These are phyloP conservation scores for Trichocladium uniseriatum DNA, from an alignment of 495 filamentous ascomycete genomes.

Conservation along the genomic window DNA sequence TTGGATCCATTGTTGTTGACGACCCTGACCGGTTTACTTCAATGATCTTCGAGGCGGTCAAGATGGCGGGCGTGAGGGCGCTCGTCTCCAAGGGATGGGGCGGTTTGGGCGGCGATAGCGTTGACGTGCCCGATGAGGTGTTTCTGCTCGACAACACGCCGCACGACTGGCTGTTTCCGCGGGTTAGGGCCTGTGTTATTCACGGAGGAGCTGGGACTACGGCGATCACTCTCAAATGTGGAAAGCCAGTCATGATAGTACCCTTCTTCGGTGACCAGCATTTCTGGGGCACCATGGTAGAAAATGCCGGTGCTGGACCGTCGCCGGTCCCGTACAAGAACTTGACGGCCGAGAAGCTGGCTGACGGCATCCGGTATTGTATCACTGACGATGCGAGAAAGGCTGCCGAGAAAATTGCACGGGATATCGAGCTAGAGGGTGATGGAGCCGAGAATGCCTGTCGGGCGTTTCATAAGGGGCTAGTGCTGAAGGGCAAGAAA, in stretches of 20 bases:
- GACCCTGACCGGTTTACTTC: conserved; percentile 52
- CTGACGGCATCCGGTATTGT: conserved; percentile 60
- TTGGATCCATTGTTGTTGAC: conserved; percentile 61
- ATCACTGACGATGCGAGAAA: conserved; percentile 47
- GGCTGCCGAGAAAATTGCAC: conserved; percentile 51
- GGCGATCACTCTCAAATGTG: conserved; percentile 54
- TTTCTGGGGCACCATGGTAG: conserved; percentile 75
- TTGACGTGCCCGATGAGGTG: conserved; percentile 47
- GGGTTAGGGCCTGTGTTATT: conserved; percentile 50
- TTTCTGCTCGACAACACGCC: conserved; percentile 58
- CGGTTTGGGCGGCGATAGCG: conserved; percentile 46
- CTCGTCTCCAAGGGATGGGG: conserved; percentile 61
- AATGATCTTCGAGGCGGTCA: conserved; percentile 54
- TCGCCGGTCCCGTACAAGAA: conserved; percentile 64
- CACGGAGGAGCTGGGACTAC: conserved; percentile 62
- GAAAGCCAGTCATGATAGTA: conserved; percentile 56
- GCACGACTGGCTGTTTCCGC: conserved; percentile 61
- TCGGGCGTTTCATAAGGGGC: conserved; percentile 54
- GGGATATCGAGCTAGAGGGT: conserved; percentile 56
- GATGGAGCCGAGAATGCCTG: conserved; percentile 68
- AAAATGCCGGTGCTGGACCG: conserved; percentile 55
- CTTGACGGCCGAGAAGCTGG: conserved; percentile 50
- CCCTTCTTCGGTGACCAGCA: conserved; percentile 68
- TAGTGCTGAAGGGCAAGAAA: conserved; percentile 46
- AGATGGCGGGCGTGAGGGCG: conserved; percentile 49